phyloP scores from a whole-genome alignment of 192 early-diverging fungal genomes.

The Backusella circina region DNA sequence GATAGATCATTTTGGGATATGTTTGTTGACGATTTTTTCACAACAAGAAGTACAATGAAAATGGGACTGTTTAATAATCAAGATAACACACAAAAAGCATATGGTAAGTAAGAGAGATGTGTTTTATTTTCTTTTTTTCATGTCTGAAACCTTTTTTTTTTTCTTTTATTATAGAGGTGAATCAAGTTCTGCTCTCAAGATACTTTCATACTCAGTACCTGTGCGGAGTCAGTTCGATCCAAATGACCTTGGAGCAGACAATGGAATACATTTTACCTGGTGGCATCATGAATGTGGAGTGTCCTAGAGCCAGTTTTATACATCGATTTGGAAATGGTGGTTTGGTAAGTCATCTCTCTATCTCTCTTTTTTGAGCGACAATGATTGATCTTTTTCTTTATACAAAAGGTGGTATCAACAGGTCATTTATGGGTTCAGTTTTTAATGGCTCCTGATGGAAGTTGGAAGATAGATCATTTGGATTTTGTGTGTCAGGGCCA shows the following conservation, averaged over 20 bases:
- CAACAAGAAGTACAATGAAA: slow-evolving; percentile 13
- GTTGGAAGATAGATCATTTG: slow-evolving; percentile 21
- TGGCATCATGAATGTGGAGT: slow-evolving; percentile 18
- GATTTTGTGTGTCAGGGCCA: slow-evolving; percentile 18
- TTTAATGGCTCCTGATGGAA: background rate
- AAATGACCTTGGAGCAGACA: slow-evolving; percentile 21
- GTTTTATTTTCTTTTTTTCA: background rate
- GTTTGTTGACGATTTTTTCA: slow-evolving; percentile 24
- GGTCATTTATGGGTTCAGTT: slow-evolving; percentile 22
- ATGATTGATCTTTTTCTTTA: no score
- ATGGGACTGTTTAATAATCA: slow-evolving; percentile 8
- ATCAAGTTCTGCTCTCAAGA: slow-evolving; percentile 10
- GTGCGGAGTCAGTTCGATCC: slow-evolving; percentile 13
- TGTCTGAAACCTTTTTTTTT: background rate
- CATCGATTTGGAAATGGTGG: slow-evolving; percentile 18
- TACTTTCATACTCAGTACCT: slow-evolving; percentile 25
- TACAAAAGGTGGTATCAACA: slow-evolving; percentile 18
- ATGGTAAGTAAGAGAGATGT: background rate
- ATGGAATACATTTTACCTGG: slow-evolving; percentile 22
- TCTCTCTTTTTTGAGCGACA: no score
- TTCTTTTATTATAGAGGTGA: slow-evolving; percentile 5
- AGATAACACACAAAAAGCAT: background rate
- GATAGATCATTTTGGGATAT: slow-evolving; percentile 24
- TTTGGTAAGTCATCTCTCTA: slow-evolving; percentile 21
- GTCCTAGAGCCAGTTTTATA: slow-evolving; percentile 20